These are phyloP conservation scores for Gossypium rotundifolium DNA, from an alignment of 345 rosid species.

Conservation along the genomic window DNA sequence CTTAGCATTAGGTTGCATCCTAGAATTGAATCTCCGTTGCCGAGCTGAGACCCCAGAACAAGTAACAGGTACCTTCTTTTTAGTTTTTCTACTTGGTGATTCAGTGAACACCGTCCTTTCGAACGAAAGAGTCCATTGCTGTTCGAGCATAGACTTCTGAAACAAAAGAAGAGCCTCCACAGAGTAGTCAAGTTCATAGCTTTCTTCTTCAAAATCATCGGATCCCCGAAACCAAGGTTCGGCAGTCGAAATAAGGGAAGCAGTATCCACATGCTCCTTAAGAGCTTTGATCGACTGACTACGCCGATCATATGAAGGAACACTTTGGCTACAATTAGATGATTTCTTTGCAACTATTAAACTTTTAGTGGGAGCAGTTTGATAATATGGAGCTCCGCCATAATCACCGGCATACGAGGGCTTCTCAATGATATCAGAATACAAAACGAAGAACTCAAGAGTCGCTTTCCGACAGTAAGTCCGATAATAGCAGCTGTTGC, in stretches of 20 bases:
- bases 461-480: constrained; percentile 62
- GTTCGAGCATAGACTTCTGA: constrained; percentile 4
- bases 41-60: constrained; percentile 81
- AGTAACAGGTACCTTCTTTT: constrained; percentile 47
- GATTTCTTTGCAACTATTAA: constrained; percentile 45
- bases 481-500: constrained; percentile 82
- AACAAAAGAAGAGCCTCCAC: constrained; percentile 34
- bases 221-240: neutral
- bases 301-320: constrained; percentile 30
- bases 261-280: neutral
- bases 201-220: neutral
- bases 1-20: constrained; percentile 13
- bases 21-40: constrained; percentile 55
- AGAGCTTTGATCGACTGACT: neutral
- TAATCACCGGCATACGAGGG: constrained; percentile 34
- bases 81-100: constrained; percentile 13
- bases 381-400: constrained; percentile 31
- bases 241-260: neutral
- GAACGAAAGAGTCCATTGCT: neutral
- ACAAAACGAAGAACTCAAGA: constrained; percentile 45
- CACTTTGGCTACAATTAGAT: constrained; percentile 40
- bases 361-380: constrained; percentile 36
- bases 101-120: neutral
- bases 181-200: constrained; percentile 27
- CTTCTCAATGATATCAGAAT: neutral